These are phyloP conservation scores for Pisolithus marmoratus DNA, from an alignment of 768 basidiomycete species.

Conservation along the genomic window DNA sequence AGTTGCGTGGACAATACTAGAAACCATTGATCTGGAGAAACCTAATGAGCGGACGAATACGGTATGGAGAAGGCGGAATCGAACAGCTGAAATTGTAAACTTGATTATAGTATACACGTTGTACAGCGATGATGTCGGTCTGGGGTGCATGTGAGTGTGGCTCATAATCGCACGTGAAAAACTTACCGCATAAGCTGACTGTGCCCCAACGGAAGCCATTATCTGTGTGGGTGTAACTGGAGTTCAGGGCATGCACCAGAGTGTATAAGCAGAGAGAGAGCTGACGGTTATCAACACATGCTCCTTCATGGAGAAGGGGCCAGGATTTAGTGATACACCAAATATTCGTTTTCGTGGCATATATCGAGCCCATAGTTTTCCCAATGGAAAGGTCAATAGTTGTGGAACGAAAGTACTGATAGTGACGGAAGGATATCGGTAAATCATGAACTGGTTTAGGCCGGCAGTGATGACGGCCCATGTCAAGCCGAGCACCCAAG, in stretches of 20 bases:
- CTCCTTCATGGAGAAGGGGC: constrained; percentile 73
- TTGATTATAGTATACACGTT: constrained; percentile 67
- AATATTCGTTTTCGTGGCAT: constrained; percentile 53
- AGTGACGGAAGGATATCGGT: constrained; percentile 63
- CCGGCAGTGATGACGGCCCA: constrained; percentile 64
- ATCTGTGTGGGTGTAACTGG: constrained; percentile 29
- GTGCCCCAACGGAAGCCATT: constrained; percentile 56
- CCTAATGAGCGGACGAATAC: constrained; percentile 1
- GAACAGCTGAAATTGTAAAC: constrained; percentile 54
- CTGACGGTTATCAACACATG: constrained; percentile 61
- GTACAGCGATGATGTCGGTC: constrained; percentile 74
- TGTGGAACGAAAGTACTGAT: constrained; percentile 66
- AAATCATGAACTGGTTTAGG: constrained; percentile 73
- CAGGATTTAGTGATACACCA: constrained; percentile 63
- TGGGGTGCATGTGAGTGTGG: constrained; percentile 7
- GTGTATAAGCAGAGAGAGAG: constrained; percentile 1
- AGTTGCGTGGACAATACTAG: constrained; percentile 70
- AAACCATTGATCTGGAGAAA: constrained; percentile 63
- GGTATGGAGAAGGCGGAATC: constrained; percentile 10
- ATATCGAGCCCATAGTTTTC: constrained; percentile 47
- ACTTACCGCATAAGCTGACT: constrained; percentile 56
- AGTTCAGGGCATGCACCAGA: constrained; percentile 24
- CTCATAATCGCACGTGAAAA: background rate
- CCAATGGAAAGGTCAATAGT: constrained; percentile 65
- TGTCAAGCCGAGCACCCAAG: constrained; percentile 66